These are phyloP conservation scores for Excoecaria agallocha DNA, from an alignment of 345 rosid species.

Conservation along the genomic window DNA sequence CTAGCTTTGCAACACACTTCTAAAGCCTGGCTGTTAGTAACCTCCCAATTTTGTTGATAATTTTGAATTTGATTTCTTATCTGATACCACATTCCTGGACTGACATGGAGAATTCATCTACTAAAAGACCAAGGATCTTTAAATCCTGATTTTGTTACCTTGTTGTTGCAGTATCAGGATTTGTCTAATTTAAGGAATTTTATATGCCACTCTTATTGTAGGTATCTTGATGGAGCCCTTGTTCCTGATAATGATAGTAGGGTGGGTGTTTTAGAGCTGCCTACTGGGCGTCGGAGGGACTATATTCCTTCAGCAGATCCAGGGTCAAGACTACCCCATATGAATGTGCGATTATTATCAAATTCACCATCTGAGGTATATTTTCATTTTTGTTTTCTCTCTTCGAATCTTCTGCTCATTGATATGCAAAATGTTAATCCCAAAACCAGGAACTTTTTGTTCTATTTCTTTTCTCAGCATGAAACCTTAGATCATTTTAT, in stretches of 20 bases:
- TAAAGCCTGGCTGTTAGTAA: not conserved
- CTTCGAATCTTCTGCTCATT: not conserved
- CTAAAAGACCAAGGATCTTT: not conserved
- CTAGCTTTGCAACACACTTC: not conserved
- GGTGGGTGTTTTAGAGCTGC: slow-evolving; percentile 30
- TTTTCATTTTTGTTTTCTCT: not conserved
- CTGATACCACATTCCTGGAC: not conserved
- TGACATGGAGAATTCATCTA: not conserved
- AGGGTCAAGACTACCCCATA: slow-evolving; percentile 87
- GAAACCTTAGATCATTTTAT: slow-evolving; percentile 3
- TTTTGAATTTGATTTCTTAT: not conserved
- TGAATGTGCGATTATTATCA: slow-evolving; percentile 53
- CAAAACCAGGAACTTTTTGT: not conserved
- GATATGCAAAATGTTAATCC: not conserved
- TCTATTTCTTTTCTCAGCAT: not conserved
- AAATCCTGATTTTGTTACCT: not conserved
- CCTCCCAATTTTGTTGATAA: not conserved
- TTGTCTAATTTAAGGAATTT: not conserved
- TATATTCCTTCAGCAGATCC: slow-evolving; percentile 78
- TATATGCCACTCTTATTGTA: slow-evolving; percentile 21
- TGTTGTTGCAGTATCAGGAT: slow-evolving; percentile 1
- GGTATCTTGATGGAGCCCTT: slow-evolving; percentile 83
- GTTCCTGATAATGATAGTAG: slow-evolving; percentile 44
- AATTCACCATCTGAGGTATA: slow-evolving; percentile 42
- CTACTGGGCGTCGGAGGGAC: slow-evolving; percentile 76